A percentile compares a stretch with the other conserved stretches of the same genome.
phyloP scores from a whole-genome alignment of 2,329 filamentous ascomycete species.

The Neospermospora avenae region DNA sequence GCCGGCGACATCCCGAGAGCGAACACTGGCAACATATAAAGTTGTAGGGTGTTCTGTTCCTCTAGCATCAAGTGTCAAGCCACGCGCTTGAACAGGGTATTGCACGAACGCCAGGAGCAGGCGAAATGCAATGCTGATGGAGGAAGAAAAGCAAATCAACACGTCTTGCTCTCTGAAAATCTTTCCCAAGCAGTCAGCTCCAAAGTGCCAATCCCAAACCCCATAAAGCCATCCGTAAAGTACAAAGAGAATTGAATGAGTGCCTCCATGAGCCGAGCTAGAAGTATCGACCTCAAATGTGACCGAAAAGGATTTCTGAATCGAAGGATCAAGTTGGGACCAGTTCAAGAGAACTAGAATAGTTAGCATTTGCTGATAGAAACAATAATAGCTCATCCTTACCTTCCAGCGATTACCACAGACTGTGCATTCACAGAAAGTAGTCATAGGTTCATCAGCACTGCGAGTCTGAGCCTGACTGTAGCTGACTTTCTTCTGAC shows the following conservation, averaged over 20 bases:
- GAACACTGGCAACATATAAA: neutral
- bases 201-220: slow-evolving; percentile 15
- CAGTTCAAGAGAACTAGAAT: slow-evolving; percentile 34
- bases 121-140: neutral
- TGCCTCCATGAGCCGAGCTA: neutral
- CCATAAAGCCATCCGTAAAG: slow-evolving; percentile 33
- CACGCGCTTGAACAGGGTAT: neutral
- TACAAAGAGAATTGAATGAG: slow-evolving; percentile 23
- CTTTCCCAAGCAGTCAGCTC: neutral
- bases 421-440: slow-evolving; percentile 68
- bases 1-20: neutral
- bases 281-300: neutral
- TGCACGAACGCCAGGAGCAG: slow-evolving; percentile 1
- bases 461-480: slow-evolving; percentile 92
- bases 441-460: slow-evolving; percentile 91
- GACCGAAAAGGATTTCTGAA: neutral
- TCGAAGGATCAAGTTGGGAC: neutral
- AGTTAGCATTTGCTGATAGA: slow-evolving; percentile 16
- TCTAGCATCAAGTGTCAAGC: slow-evolving; percentile 1
- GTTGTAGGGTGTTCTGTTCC: neutral
- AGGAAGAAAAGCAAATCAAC: neutral
- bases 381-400: slow-evolving; percentile 32
- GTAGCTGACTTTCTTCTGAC: slow-evolving; percentile 92
- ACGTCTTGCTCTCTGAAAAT: neutral
- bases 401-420: slow-evolving; percentile 73